A percentile compares a stretch with the other conserved stretches of the same genome.
Evolutionary conservation across 2,329 filamentous ascomycete genomes (phyloP).

Genomic region (Fusarium brevicatenulatum): DNA sequence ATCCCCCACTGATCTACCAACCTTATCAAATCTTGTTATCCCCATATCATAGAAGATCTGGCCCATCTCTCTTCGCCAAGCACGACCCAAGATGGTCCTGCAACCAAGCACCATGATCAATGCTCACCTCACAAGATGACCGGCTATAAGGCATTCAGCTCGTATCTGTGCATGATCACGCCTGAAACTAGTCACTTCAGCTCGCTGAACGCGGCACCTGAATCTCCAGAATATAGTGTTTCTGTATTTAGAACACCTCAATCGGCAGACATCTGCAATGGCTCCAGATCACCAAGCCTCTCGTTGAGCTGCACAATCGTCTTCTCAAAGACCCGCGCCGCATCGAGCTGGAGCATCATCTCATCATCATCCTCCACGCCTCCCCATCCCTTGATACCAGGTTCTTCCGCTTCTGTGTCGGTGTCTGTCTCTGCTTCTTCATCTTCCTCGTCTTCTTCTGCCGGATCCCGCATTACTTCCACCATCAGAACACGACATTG

Average conservation of each 20-base stretch:
- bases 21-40: background rate
- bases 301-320: constrained; percentile 81
- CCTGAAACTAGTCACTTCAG: constrained; percentile 3
- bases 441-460: constrained; percentile 52
- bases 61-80: background rate
- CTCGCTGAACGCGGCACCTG: background rate
- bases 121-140: background rate
- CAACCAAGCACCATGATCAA: constrained; percentile 8
- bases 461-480: constrained; percentile 67
- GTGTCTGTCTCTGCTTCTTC: constrained; percentile 50
- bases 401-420: constrained; percentile 43
- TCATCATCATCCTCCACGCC: constrained; percentile 55
- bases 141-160: background rate
- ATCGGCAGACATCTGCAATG: constrained; percentile 36
- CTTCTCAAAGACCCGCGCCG: constrained; percentile 80
- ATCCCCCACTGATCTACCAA: constrained; percentile 9
- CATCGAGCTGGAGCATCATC: constrained; percentile 71
- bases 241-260: constrained; percentile 6
- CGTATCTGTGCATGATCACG: constrained; percentile 10
- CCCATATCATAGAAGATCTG: background rate
- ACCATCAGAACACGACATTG: constrained; percentile 77
- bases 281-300: constrained; percentile 58
- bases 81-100: constrained; percentile 1
- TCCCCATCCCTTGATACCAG: constrained; percentile 44
- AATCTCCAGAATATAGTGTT: background rate